Conservation (phyloP, 2,329 filamentous ascomycete species). For the Diaporthe destruens region DNA sequence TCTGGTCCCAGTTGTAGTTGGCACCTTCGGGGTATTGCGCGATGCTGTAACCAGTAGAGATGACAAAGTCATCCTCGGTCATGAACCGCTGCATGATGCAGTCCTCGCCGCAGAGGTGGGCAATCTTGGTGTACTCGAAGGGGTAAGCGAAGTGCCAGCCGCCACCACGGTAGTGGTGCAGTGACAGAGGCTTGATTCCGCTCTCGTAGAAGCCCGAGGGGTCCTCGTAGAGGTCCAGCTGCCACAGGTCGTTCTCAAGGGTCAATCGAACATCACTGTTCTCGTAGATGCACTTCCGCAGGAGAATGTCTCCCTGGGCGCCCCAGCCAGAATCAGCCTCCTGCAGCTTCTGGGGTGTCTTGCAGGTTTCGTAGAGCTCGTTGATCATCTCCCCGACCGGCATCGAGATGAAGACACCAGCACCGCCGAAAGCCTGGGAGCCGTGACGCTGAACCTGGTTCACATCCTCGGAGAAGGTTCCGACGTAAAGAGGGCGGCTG, state of each 20-base stretch:
- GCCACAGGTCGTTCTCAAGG: conserved; percentile 68
- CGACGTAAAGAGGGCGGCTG: conserved; percentile 67
- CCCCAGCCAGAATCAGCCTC: conserved; percentile 71
- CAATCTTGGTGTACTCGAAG: conserved; percentile 68
- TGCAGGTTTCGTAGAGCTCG: conserved; percentile 51
- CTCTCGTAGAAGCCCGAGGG: conserved; percentile 75
- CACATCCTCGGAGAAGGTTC: conserved; percentile 72
- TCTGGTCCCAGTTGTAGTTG: conserved; percentile 52
- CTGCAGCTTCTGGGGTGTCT: conserved; percentile 62
- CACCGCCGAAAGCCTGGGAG: conserved; percentile 74
- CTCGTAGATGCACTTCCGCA: conserved; percentile 74
- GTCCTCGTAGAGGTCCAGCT: conserved; percentile 71
- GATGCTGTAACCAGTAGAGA: conserved; percentile 72
- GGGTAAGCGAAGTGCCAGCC: conserved; percentile 68
- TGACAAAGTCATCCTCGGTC: conserved; percentile 64
- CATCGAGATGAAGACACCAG: conserved; percentile 71
- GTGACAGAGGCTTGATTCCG: conserved; percentile 69
- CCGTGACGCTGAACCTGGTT: conserved; percentile 71
- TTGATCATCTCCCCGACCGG: conserved; percentile 52
- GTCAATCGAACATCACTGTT: conserved; percentile 71
- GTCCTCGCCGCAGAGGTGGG: conserved; percentile 71
- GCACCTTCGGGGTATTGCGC: conserved; percentile 67
- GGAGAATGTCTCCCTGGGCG: conserved; percentile 70
- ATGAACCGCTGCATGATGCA: conserved; percentile 71
- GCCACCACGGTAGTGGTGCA: conserved; percentile 74